Conservation (phyloP, 345 rosid genomes). For the Bruguiera parviflora region DNA sequence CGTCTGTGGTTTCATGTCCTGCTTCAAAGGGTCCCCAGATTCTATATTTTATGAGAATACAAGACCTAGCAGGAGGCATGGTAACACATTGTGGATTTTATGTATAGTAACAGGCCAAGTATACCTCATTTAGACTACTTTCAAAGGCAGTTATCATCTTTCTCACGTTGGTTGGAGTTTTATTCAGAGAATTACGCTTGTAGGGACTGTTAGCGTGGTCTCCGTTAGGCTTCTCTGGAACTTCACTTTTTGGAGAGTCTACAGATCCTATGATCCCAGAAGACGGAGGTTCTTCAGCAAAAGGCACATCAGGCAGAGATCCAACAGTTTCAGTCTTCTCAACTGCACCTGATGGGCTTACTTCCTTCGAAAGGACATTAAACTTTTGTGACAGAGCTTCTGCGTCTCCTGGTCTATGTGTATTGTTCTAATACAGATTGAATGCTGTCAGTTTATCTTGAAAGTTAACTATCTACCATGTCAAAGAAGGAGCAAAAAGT, state of each 20-base stretch:
- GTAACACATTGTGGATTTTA: slow-evolving; percentile 4
- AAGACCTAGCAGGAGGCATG: slow-evolving; percentile 3
- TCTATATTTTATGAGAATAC: slow-evolving; percentile 8
- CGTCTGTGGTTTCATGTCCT: slow-evolving; percentile 42
- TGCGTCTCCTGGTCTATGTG: slow-evolving; percentile 35
- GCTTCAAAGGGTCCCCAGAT: slow-evolving; percentile 26
- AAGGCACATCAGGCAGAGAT: slow-evolving; percentile 19
- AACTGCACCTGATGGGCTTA: slow-evolving; percentile 3
- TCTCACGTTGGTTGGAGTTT: slow-evolving; percentile 54
- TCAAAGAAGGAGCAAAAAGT: slow-evolving; percentile 15
- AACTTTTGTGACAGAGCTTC: slow-evolving; percentile 8
- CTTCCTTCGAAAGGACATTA: slow-evolving; percentile 15
- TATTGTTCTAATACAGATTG: slow-evolving; percentile 36
- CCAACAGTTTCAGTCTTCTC: slow-evolving; percentile 16
- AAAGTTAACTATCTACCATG: background rate
- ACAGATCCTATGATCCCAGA: slow-evolving; percentile 14
- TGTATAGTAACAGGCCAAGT: slow-evolving; percentile 2
- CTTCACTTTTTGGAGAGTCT: slow-evolving; percentile 12
- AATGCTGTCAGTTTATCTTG: slow-evolving; percentile 32
- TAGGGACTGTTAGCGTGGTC: slow-evolving; percentile 16
- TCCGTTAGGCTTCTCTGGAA: slow-evolving; percentile 15
- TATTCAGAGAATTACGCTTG: slow-evolving; percentile 31
- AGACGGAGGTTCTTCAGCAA: slow-evolving; percentile 20
- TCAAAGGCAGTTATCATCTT: slow-evolving; percentile 79
- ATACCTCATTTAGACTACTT: slow-evolving; percentile 62